A percentile compares a stretch with the other conserved stretches of the same genome.
Conservation (phyloP, 2,329 filamentous ascomycete species). For the Pestalotiopsis sp. region DNA sequence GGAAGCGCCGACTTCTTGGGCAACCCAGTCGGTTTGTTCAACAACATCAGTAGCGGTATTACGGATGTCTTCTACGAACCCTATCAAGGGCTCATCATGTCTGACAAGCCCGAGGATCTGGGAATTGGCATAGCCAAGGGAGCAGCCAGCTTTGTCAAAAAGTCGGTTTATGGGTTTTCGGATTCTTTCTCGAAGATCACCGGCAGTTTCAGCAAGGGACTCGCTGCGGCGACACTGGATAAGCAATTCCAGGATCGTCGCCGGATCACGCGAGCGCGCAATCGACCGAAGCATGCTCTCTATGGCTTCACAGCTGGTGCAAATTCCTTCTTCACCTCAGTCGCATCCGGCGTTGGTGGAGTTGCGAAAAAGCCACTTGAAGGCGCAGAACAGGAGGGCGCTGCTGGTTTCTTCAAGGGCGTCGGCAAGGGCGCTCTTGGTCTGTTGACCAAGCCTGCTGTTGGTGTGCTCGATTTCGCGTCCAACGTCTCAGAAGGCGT, state of each 20-base stretch:
- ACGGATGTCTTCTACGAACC: constrained; percentile 99
- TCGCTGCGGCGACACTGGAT: constrained; percentile 93
- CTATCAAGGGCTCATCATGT: constrained; percentile 96
- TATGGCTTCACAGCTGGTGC: constrained; percentile 96
- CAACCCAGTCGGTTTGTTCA: constrained; percentile 96
- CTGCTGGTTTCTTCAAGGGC: constrained; percentile 94
- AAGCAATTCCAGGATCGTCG: constrained; percentile 98
- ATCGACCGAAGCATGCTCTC: constrained; percentile 93
- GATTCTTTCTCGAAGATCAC: constrained; percentile 99
- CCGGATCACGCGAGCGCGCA: constrained; percentile 89
- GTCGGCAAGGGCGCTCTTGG: constrained; percentile 94
- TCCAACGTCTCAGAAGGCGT: constrained; percentile 97
- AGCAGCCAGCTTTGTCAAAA: constrained; percentile 96
- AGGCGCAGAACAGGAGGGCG: constrained; percentile 93
- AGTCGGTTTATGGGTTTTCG: constrained; percentile 95
- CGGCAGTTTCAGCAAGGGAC: constrained; percentile 93
- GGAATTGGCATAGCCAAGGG: constrained; percentile 95
- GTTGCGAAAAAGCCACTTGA: constrained; percentile 92
- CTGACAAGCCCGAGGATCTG: constrained; percentile 91
- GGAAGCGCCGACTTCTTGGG: constrained; percentile 97
- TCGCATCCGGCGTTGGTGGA: constrained; percentile 92
- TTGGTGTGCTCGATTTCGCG: constrained; percentile 94
- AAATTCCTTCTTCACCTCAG: constrained; percentile 89
- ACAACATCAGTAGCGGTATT: constrained; percentile 95
- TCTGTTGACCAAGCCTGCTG: constrained; percentile 94